These are phyloP conservation scores for Gossypium aridum DNA, from an alignment of 441 rosid genomes.

Conservation along the genomic window DNA sequence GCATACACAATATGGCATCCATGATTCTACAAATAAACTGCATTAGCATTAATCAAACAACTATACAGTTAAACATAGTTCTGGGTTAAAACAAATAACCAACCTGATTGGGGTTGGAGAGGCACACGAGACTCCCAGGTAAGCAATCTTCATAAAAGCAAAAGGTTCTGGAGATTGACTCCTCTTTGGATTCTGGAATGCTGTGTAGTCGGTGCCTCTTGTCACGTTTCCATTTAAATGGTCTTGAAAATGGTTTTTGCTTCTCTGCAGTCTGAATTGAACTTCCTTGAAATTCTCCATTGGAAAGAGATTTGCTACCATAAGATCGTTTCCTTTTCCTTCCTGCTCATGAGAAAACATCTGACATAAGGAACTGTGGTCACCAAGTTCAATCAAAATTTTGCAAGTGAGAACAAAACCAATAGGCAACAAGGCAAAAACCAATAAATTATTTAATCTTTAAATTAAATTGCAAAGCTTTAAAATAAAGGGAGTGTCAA, in stretches of 20 bases:
- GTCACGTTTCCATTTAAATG: slow-evolving; percentile 40
- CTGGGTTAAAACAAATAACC: background rate
- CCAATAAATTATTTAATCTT: background rate
- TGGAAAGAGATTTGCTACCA: slow-evolving; percentile 13
- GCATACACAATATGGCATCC: background rate
- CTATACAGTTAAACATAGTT: background rate
- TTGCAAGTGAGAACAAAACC: background rate
- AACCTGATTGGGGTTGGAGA: background rate
- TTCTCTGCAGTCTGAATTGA: slow-evolving; percentile 15
- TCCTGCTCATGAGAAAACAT: slow-evolving; percentile 16
- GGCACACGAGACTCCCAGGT: slow-evolving; percentile 17
- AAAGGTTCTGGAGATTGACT: slow-evolving; percentile 1
- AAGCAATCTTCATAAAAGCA: slow-evolving; percentile 14
- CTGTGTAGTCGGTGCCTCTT: slow-evolving; percentile 27
- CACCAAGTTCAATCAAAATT: background rate
- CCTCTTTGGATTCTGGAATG: slow-evolving; percentile 19
- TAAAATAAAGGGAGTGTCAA: background rate
- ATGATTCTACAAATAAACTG: background rate
- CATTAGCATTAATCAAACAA: background rate
- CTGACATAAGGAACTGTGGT: background rate
- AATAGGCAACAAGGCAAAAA: background rate
- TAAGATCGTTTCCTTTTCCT: slow-evolving; percentile 35
- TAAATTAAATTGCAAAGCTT: background rate
- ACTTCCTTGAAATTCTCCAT: slow-evolving; percentile 11
- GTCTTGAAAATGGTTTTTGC: slow-evolving; percentile 36